Evolutionary conservation across 164 flowering plant species (phyloP).

Genomic region (Piper betle): DNA sequence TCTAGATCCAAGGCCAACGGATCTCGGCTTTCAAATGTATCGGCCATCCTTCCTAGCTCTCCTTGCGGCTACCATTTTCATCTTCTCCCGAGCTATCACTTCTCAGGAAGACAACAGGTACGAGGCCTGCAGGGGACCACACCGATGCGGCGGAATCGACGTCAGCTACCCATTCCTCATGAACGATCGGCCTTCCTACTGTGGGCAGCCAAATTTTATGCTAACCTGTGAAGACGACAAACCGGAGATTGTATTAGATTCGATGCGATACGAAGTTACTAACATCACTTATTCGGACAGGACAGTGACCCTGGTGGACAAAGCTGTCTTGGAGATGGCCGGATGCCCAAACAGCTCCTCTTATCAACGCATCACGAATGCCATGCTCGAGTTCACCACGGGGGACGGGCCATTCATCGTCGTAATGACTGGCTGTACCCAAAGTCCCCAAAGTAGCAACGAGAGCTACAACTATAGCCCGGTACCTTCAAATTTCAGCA

Average conservation of each 20-base stretch:
- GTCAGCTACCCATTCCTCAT: neutral
- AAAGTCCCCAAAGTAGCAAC: neutral
- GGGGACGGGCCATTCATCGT: neutral
- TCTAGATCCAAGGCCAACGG: neutral
- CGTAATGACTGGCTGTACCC: neutral
- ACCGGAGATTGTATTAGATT: neutral
- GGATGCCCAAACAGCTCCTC: neutral
- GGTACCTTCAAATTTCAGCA: neutral
- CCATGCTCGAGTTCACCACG: neutral
- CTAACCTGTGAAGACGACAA: neutral
- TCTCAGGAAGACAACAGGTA: neutral
- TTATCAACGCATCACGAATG: neutral
- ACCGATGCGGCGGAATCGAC: neutral
- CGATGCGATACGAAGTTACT: neutral
- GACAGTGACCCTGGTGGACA: neutral
- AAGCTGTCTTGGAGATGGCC: neutral
- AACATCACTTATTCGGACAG: neutral
- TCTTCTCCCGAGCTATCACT: neutral
- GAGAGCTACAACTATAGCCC: no score
- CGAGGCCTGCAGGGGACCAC: neutral
- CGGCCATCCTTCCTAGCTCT: neutral
- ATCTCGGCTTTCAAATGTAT: neutral
- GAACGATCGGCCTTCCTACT: neutral
- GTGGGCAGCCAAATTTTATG: neutral
- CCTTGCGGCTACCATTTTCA: neutral